Base-by-base conservation (phyloP, 2,329 filamentous ascomycete species). In the Tolypocladium tropicale region DNA sequence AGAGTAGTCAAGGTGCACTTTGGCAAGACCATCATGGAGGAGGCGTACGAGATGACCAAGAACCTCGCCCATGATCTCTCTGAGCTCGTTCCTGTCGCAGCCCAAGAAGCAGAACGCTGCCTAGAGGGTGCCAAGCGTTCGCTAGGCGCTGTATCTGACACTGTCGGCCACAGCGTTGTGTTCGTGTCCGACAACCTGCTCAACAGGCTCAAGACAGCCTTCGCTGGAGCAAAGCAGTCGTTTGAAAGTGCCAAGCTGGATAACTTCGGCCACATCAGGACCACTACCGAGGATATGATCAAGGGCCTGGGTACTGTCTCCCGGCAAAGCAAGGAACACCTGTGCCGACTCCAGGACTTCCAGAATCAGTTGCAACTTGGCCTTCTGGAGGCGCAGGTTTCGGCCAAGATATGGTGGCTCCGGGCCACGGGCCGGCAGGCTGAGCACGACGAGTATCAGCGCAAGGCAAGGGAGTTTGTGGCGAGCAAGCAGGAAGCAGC, bases 1-100 rank as follows among this genome's bases (percentile, higher is more conserved):
- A 82, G 85, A 69, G 79, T 78, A 0, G 81, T 85, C 65, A 76
- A 78, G 41, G 70, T 86, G 33, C 78, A 84, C 65, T 83, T 86
- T 66, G 80, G 81, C 51, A 77, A 71, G 64, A 71, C 75, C 25
- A 67, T 74, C 18, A 65, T 80, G 46, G 71, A 70, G 14, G 73
- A 75, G 41, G 74, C 72, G 16, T 59, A 78, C 6, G 76, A 78
- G 55, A 71, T 70, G 9, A 75, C 76, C 23, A 73, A 71, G 57
- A 65, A 72, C 16, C 67, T 79, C 4, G 71, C 74, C 16, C 71
- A 74, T 46, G 72, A 71, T 46, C 64, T 79, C 9, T 70, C 69
- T 10, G 70, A 71, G 18, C 61, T 72, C 23, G 67, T 72, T 41
- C 73, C 74, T 10, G 72, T 74, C 32, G 69, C 69, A 60, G 70